These are phyloP conservation scores for Penicillium sp. DNA, from an alignment of 2,329 filamentous ascomycete genomes.

Conservation along the genomic window DNA sequence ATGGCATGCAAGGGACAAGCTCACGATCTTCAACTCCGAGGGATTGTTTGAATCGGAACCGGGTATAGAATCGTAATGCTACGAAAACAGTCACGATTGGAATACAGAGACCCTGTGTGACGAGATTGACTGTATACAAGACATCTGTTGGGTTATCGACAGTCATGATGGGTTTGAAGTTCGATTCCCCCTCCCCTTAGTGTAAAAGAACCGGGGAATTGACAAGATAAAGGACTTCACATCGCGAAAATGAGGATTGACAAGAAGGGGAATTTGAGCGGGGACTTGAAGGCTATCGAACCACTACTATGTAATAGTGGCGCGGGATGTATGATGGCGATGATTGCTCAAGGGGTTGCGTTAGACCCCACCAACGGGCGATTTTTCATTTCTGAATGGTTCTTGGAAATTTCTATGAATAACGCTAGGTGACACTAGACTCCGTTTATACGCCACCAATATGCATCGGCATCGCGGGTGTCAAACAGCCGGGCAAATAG, in stretches of 20 bases:
- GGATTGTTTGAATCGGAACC: constrained; percentile 29
- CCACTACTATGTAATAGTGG: not conserved
- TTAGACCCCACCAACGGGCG: constrained; percentile 3
- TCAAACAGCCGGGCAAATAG: not conserved
- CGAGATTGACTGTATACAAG: constrained; percentile 31
- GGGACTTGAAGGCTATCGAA: constrained; percentile 1
- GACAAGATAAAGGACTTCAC: not conserved
- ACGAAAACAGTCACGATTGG: constrained; percentile 33
- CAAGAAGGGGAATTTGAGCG: not conserved
- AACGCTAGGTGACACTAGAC: not conserved
- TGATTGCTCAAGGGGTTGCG: constrained; percentile 2
- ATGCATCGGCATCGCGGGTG: not conserved
- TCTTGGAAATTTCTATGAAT: constrained; percentile 1
- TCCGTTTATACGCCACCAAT: constrained; percentile 3
- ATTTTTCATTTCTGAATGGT: not conserved
- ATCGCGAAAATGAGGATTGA: constrained; percentile 4
- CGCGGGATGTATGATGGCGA: not conserved
- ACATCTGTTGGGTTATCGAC: constrained; percentile 24
- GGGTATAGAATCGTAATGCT: constrained; percentile 29
- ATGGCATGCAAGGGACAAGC: constrained; percentile 2
- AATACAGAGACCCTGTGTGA: constrained; percentile 37
- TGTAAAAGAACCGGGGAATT: not conserved
- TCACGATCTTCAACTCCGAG: constrained; percentile 35
- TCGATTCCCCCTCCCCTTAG: not conserved
- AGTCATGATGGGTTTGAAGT: constrained; percentile 16